Evolutionary conservation across 2,329 filamentous ascomycete species (phyloP), one percentile per base, ranked within the genome.

Genomic region (Nigrograna mackinnonii): DNA sequence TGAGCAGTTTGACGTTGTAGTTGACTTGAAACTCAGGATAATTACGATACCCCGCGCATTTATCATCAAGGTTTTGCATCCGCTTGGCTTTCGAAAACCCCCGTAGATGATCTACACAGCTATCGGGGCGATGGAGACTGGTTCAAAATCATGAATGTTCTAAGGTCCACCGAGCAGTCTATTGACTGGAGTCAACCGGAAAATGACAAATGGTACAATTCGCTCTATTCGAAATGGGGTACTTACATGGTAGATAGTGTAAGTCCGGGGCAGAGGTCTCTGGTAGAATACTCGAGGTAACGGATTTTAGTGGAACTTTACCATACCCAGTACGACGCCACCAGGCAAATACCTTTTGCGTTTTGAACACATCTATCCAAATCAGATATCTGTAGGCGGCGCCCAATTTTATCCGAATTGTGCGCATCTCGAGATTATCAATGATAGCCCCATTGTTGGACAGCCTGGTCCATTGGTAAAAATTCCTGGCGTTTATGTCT

Each of bases 331-430:
- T 5, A 45, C 42, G 5, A 51, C 52, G 5, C 52, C 52, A 20
- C 41, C 50, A 14, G 52, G 52, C 4, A 40, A 41, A 22, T 54
- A 54, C 22, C 39, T 55, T 7, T 36, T 55, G 12, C 41, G 46
- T 3, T 42, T 49, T 24, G 50, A 55, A 32, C 37, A 46, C 19
- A 42, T 50, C 9, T 48, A 43, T 18, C 47, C 48, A n/a, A 44
- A 39, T 16, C 28, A 20, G 9, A 28, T 9, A 28, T 9, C 9
- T 28, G 24, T 9, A n/a, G n/a, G 9, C 24, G 24, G 24, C 34
- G 4, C 45, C 2, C 52, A 55, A 31, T 55, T 47, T 35, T 55
- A 52, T 30, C 34, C 42, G 33, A 50, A 49, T 36, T 54, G 52
- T 31, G 50, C 47, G n/a, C 50, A 55, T 17, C 22, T 54, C 16